Base-by-base conservation (phyloP, 169 alveolate species). In the Eimeria acervulina region DNA sequence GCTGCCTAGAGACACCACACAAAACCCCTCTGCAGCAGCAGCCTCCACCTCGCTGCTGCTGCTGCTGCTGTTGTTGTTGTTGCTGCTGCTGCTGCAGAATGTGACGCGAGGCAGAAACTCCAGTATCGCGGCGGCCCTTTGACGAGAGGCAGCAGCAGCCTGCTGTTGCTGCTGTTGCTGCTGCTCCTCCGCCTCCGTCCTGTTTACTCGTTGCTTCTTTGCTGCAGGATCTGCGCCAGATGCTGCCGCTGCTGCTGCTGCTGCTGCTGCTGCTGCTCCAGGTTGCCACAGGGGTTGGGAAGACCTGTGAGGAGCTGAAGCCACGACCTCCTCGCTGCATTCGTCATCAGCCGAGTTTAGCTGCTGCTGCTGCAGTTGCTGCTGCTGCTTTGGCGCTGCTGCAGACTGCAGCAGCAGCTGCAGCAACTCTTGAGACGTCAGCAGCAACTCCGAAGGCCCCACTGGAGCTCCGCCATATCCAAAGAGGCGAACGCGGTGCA, bases 221-320 rank as follows among this genome's bases (percentile, higher is more conserved):
- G 88, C 63, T 42, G 61, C 61, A 38, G 38, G 84, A 19, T 26
- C 21, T 28, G 38, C 38, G 7, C 13, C 84, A 26, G 88, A 17
- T 38, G 88, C 61, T 78, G 88, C 61, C 7, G 61, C 63, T 3
- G 28, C 61, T 36, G 88, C 88, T 36, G 63, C 61, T 36, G 88
- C 88, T 78, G 63, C 42, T 78, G 88, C 61, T 42, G 88, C 63
- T 78, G 88, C 88, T 42, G 33, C 63, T 40, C 63, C 28, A 36
- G 55, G 88, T 21, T 78, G 88, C 88, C 88, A 78, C 55, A 78
- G 88, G 63, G 88, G 88, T 42, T 78, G 40, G n/a, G 63, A n/a
- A 6, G 88, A 42, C 5, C 88, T 31, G 61, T 38, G 61, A 23
- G 63, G 88, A 52, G 61, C 26, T 5, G 88, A 28, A n/a, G 26